phyloP scores from a whole-genome alignment of 768 basidiomycete species.

The Gautieria morchelliformis region DNA sequence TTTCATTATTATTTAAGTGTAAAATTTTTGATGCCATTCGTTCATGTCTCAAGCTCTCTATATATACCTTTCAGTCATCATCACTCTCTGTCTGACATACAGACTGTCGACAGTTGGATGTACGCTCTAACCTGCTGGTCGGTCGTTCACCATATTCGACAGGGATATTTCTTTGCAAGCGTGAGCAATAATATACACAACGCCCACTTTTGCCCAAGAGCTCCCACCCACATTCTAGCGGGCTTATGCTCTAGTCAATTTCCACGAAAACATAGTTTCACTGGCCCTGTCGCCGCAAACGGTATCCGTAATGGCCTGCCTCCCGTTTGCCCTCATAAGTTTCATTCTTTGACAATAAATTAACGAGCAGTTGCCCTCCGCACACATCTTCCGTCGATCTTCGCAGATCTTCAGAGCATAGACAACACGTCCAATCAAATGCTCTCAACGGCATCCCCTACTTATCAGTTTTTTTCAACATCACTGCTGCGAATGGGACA shows the following conservation, averaged over 20 bases:
- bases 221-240: slow-evolving; percentile 74
- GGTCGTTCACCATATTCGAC: not conserved
- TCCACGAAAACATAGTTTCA: slow-evolving; percentile 70
- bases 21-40: too few species aligned
- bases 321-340: not conserved
- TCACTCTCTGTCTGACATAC: slow-evolving; percentile 5
- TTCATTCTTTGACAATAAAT: not conserved
- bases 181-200: slow-evolving; percentile 71
- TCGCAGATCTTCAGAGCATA: slow-evolving; percentile 24
- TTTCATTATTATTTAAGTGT: too few species aligned
- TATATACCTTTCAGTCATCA: too few species aligned
- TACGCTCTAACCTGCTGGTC: slow-evolving; percentile 24
- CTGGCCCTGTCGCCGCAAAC: slow-evolving; percentile 42
- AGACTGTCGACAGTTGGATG: slow-evolving; percentile 53
- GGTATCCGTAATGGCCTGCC: slow-evolving; percentile 73
- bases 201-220: slow-evolving; percentile 67
- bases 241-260: slow-evolving; percentile 66
- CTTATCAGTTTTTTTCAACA: too few species aligned
- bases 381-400: slow-evolving; percentile 63
- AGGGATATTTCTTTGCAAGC: slow-evolving; percentile 65
- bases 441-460: too few species aligned
- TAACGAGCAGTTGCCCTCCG: slow-evolving; percentile 62
- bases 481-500: too few species aligned
- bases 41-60: too few species aligned
- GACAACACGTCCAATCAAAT: too few species aligned